A percentile compares a stretch with the other conserved stretches of the same genome.
These are phyloP conservation scores for Hypoxylon sp. DNA, from an alignment of 2,329 filamentous ascomycete genomes.

Conservation along the genomic window DNA sequence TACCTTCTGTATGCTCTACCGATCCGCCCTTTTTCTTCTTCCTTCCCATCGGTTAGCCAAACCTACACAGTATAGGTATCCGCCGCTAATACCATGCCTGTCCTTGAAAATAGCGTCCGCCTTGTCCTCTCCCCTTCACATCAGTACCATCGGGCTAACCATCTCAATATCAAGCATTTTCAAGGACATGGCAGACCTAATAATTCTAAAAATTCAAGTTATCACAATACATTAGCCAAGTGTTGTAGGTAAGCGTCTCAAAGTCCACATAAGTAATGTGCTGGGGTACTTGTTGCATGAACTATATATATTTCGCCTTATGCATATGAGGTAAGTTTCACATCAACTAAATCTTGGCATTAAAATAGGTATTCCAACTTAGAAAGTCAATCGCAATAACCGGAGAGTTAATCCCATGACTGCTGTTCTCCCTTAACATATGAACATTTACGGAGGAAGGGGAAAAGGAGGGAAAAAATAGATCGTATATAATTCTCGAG, in stretches of 20 bases:
- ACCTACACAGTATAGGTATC: slow-evolving; percentile 23
- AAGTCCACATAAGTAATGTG: slow-evolving; percentile 8
- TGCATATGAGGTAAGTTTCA: slow-evolving; percentile 14
- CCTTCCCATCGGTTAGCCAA: slow-evolving; percentile 15
- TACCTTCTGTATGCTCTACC: slow-evolving; percentile 10
- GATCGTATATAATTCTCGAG: slow-evolving; percentile 25
- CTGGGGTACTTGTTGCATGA: slow-evolving; percentile 3
- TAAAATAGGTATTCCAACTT: not conserved
- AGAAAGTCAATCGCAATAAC: not conserved
- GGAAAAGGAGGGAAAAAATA: slow-evolving; percentile 12
- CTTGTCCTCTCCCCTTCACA: slow-evolving; percentile 12
- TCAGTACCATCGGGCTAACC: not conserved
- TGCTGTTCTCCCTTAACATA: not conserved
- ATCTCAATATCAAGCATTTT: not conserved
- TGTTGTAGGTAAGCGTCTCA: not conserved
- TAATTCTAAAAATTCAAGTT: not conserved
- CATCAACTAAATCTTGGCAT: slow-evolving; percentile 12
- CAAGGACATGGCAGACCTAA: not conserved
- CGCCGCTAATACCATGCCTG: slow-evolving; percentile 27
- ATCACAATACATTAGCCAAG: not conserved
- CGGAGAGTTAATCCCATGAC: not conserved
- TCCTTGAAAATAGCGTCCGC: slow-evolving; percentile 17
- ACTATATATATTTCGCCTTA: not conserved
- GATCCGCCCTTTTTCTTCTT: slow-evolving; percentile 14
- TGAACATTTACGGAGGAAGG: not conserved